A percentile compares a stretch with the other conserved stretches of the same genome.
phyloP scores from a whole-genome alignment of 2,329 filamentous ascomycete genomes.

The Fonsecaea multimorphosa region DNA sequence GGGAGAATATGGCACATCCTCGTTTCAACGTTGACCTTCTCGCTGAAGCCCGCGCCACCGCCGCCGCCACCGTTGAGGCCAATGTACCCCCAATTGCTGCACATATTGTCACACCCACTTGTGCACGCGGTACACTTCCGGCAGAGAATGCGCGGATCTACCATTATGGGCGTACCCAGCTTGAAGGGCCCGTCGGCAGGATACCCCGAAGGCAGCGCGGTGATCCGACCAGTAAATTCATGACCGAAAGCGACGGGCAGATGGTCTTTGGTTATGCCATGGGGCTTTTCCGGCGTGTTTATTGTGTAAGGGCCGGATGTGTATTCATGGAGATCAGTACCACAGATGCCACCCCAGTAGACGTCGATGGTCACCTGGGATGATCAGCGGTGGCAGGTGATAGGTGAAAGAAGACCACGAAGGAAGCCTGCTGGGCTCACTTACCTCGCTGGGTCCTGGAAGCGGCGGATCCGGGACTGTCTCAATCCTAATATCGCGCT shows the following conservation, averaged over 20 bases:
- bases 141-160: slow-evolving; percentile 62
- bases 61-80: slow-evolving; percentile 57
- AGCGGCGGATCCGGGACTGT: slow-evolving; percentile 6
- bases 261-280: slow-evolving; percentile 59
- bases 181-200: slow-evolving; percentile 41
- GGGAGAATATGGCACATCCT: slow-evolving; percentile 53
- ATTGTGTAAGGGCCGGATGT: slow-evolving; percentile 51
- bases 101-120: slow-evolving; percentile 58
- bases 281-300: slow-evolving; percentile 49
- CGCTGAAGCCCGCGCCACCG: slow-evolving; percentile 53
- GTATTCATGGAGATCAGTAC: slow-evolving; percentile 52
- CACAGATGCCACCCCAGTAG: slow-evolving; percentile 41
- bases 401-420: not conserved
- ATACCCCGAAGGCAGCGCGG: slow-evolving; percentile 35
- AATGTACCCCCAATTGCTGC: slow-evolving; percentile 54
- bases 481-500: slow-evolving; percentile 12
- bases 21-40: slow-evolving; percentile 57
- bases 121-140: slow-evolving; percentile 57
- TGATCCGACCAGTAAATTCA: slow-evolving; percentile 58
- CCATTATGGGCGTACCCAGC: slow-evolving; percentile 54
- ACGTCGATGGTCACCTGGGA: slow-evolving; percentile 29
- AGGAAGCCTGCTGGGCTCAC: not conserved
- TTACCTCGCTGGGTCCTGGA: not conserved
- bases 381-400: not conserved
- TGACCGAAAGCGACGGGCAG: slow-evolving; percentile 59